Evolutionary conservation across 768 basidiomycete species (phyloP).

Genomic region (Phanerochaete sordida): DNA sequence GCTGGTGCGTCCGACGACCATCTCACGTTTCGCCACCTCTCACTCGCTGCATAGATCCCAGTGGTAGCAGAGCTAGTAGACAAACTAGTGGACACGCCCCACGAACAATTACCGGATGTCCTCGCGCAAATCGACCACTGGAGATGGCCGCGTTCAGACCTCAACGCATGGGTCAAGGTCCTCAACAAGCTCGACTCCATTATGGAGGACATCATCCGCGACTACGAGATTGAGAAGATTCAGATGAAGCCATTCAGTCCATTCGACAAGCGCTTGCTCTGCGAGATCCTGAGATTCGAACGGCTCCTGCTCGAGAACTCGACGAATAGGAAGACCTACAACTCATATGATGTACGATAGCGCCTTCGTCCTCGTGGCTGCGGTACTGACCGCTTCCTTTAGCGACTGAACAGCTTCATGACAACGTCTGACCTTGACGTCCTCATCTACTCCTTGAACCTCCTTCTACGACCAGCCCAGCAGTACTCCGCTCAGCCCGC

Average conservation of each 20-base stretch:
- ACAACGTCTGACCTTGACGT: constrained; percentile 88
- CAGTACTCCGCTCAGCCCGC: constrained; percentile 90
- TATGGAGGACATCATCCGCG: constrained; percentile 75
- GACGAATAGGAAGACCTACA: constrained; percentile 95
- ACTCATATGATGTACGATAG: constrained; percentile 88
- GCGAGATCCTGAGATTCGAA: constrained; percentile 85
- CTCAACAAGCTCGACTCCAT: constrained; percentile 94
- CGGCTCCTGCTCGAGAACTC: constrained; percentile 92
- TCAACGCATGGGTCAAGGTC: constrained; percentile 94
- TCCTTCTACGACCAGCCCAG: constrained; percentile 89
- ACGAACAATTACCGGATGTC: constrained; percentile 66
- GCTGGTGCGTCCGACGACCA: constrained; percentile 51
- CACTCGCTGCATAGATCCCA: constrained; percentile 51
- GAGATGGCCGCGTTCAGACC: constrained; percentile 95
- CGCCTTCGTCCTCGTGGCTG: neutral
- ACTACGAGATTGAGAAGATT: constrained; percentile 83
- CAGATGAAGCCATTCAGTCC: constrained; percentile 80
- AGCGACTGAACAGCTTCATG: constrained; percentile 90
- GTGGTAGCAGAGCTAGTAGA: constrained; percentile 79
- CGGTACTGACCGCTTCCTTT: constrained; percentile 5
- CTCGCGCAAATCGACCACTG: constrained; percentile 73
- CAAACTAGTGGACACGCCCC: constrained; percentile 60
- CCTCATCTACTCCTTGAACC: constrained; percentile 75
- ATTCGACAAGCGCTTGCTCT: constrained; percentile 66
- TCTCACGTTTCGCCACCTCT: constrained; percentile 17